A percentile compares a stretch with the other conserved stretches of the same genome.
Conservation (phyloP, 495 filamentous ascomycete species). For the Halenospora varia region DNA sequence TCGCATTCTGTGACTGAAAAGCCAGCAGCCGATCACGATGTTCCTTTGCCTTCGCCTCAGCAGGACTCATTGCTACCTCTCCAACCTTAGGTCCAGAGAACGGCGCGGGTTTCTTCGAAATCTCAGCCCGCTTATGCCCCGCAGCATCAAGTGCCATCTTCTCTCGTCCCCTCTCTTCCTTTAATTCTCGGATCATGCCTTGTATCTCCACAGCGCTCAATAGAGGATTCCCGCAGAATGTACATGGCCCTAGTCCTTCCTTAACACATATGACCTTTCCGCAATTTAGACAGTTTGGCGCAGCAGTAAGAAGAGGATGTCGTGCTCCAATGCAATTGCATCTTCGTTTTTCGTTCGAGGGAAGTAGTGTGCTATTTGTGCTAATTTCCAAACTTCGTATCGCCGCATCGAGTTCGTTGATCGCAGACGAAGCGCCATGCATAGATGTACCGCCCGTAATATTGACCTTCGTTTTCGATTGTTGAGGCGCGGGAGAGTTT, state of each 20-base stretch:
- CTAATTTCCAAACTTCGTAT: constrained; percentile 87
- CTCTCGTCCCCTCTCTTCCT: constrained; percentile 80
- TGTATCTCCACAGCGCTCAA: constrained; percentile 69
- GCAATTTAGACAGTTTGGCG: constrained; percentile 88
- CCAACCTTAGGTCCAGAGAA: constrained; percentile 34
- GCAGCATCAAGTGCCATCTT: constrained; percentile 75
- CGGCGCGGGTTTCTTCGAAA: constrained; percentile 41
- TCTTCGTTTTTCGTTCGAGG: constrained; percentile 46
- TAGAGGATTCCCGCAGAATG: constrained; percentile 77
- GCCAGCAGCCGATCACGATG: constrained; percentile 79
- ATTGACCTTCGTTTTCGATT: constrained; percentile 50
- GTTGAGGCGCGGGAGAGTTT: constrained; percentile 37
- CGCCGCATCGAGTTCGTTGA: constrained; percentile 83
- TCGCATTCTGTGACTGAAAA: constrained; percentile 87
- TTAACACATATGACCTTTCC: constrained; percentile 97
- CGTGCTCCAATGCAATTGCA: constrained; percentile 84
- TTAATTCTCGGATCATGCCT: constrained; percentile 80
- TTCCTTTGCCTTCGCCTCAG: constrained; percentile 56
- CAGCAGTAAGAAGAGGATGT: constrained; percentile 79
- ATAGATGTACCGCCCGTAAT: constrained; percentile 70
- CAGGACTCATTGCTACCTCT: constrained; percentile 32
- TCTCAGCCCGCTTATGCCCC: constrained; percentile 58
- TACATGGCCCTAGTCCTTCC: constrained; percentile 91
- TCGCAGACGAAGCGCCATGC: constrained; percentile 69
- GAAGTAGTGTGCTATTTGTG: constrained; percentile 52